Base-by-base conservation (phyloP, 2,329 filamentous ascomycete species). In the Lachnellula suecica region DNA sequence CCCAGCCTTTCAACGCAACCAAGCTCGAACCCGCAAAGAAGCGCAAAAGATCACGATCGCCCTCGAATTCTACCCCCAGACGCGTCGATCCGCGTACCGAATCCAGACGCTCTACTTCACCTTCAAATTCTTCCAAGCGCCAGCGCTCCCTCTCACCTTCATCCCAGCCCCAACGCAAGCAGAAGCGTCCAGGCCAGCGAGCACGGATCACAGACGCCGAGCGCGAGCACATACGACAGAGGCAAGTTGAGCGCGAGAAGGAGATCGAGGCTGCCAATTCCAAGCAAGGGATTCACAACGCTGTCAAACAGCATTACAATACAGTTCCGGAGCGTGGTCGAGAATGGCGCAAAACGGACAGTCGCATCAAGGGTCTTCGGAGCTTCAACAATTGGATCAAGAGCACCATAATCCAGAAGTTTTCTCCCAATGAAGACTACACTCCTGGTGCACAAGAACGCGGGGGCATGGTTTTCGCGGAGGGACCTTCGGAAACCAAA, bases 381-480 rank as follows among this genome's bases (percentile, higher is more conserved):
- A 90, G 88, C 61, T 94, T 96, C 77, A 99, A 99, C 75, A 99
- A 99, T 71, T 99, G 94, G 94, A 83, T 99, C 73, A 99, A 99
- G 78, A 96, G 91, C 67, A 93, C 89, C 45, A 83, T 97, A 62
- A 97, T 99, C 61, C 92, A 97, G 68, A 97, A 96, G 69, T 97
- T 97, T 73, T 91, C 90, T 4, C 88, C 89, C 0, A 85, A 87
- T 59, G 88, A 93, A 69, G 85, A 89, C 55, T 85, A 86, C 60
- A 75, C 81, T 0, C 82, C 85, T 2, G 81, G 81, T 35, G 82
- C 79, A 41, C 75, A 78, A 57, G 79, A 83, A 64, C 68, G 72
- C 47, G 79, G 78, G 22, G 65, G 64, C 2, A 64, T 63, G 53
- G 45, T 59, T 8, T 67, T 66, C 59, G 63, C 61, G 15, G 65